Evolutionary conservation across 192 early-diverging fungal species (phyloP), one percentile per base, ranked within the genome.

Genomic region (Funneliformis geosporum): DNA sequence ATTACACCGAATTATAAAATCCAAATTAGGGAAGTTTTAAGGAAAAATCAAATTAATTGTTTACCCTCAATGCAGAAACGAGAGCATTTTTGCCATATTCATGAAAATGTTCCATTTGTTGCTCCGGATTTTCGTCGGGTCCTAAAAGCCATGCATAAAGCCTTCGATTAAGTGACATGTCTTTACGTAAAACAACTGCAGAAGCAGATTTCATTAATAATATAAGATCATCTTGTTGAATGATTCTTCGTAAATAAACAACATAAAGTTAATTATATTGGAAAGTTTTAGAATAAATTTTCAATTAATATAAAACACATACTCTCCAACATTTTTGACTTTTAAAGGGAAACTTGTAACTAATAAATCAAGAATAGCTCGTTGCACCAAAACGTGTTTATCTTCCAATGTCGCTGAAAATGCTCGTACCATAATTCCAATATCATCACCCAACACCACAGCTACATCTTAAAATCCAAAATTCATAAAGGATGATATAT

Each of bases 131-230:
- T 25, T 83, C 88, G 11, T 70, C 77, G 43, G 68, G 86, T 18
- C 94, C 93, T 50, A 94, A 80, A 11, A 98, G 82, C 97, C 97
- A 98, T 4, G 94, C 88, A 81, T 96, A 97, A n/a, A 98, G 86
- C 47, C 97, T 82, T 64, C 96, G 83, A 78, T 96, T 98, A 18
- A 98, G 88, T 27, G 96, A 96, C 95, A 97, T 97, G 82, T 98
- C 97, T 80, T 93, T 94, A 42, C 93, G 85, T 70, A 97, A 78
- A 10, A 97, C 94, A 21, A 97, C 96, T 28, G 87, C 85, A 2
- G 94, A 84, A 0, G 95, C 97, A 9, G 91, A 85, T 21, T 87
- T 86, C 67, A 94, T 87, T 59, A 98, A 82, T 28, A 94, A 71
- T 9, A 87, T 85, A 46, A 92, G 72, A 73, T 97, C 95, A 23